Base-by-base conservation (phyloP, 805 yeast species). In the Lachancea sp. region DNA sequence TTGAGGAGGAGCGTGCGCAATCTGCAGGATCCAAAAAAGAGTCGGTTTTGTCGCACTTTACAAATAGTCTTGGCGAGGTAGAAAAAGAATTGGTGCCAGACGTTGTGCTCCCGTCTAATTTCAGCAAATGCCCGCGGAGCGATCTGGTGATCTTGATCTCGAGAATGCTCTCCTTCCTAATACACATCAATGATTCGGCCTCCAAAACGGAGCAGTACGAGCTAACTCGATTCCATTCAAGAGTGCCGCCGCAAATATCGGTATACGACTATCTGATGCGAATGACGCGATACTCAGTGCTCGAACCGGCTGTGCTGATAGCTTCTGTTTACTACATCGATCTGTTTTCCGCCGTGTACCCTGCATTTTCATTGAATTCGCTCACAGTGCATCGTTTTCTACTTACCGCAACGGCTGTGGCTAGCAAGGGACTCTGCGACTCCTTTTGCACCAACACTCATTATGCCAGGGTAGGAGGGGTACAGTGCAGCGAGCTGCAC, bases 381-480 rank as follows among this genome's bases (percentile, higher is more conserved):
- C 75, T 93, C 62, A 91, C 99, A 0, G 96, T 91, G 3, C 99
- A 91, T 62, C 74, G 99, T 47, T 93, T 89, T 57, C 66, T 91
- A 43, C 71, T 91, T 34, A 90, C 96, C 0, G 93, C 96, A 1
- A 89, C 96, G 0, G 85, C 95, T 48, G 79, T 91, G 2, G 95
- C 93, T 0, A 82, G 91, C 51, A 91, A 91, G 62, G 91, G 95
- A 1, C 72, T 89, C 52, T 89, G 96, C 64, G 99, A 91, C 66
- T 83, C 90, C 20, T 91, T 93, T 65, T 90, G 93, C 66, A 88
- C 96, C 13, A 91, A 90, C 64, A 76, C 82, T 37, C 96, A 93
- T 63, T 91, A 93, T 58, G 95, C 98, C 11, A 85, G 85, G 60
- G 97, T 93, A 16, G 99, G 99, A 2, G 98, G 99, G 49, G 84